Evolutionary conservation across 163 green algal genomes (phyloP), one percentile per base, ranked within the genome.

Genomic region (Scenedesmus sp.): DNA sequence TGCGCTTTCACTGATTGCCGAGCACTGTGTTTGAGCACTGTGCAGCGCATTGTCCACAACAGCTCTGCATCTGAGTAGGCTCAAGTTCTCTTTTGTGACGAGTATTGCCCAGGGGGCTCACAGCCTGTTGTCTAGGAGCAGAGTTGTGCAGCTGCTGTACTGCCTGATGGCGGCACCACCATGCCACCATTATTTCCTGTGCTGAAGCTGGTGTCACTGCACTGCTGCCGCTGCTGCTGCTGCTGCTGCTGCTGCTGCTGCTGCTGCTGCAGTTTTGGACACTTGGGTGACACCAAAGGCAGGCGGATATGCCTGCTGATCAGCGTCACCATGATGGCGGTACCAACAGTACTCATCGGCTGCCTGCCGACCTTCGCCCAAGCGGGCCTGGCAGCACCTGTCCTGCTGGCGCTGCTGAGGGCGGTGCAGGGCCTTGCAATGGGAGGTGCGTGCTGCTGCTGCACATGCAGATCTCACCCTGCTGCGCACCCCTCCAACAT

Each of bases 311-410:
- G 88, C 26, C 91, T 95, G 9, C 84, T 93, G 76, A 18, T 90
- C 49, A 82, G 35, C 68, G 93, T 95, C 79, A 85, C 87, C 22
- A 33, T 93, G 56, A 68, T 68, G 56, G 65, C 65, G 0, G 18
- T 76, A 37, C 65, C 65, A 6, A 76, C 65, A 22, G 42, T 86
- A 12, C 89, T 95, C 26, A 82, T 93, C 33, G 93, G 93, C 49
- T 95, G 93, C 87, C 88, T 95, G 68, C 93, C 93, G 22, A 94
- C 92, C 22, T 95, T 92, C 72, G 26, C 59, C 6, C 89, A 93
- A 86, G 89, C 91, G 42, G 86, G 86, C 26, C 44, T 91, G 33
- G 86, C 86, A 40, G 86, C 86, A 13, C 86, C 86, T 15, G 51
- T 82, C 33, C 35, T 91, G 46, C 86, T 91, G 46, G 46, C 79